Base-by-base conservation (phyloP, 1,139 yeast genomes). In the Lodderomyces parapsilosis region DNA sequence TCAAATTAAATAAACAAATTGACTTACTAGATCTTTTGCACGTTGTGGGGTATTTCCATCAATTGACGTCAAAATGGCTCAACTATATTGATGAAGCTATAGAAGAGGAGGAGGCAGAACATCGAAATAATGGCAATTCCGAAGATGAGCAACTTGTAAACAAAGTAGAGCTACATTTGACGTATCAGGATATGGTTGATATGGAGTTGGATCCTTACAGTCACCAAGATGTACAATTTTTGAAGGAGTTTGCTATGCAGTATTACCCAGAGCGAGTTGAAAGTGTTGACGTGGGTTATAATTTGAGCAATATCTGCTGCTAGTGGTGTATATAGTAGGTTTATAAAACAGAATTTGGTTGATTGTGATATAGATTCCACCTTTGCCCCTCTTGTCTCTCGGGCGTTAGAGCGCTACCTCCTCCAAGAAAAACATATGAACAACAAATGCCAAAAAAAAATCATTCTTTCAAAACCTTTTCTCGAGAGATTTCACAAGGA, bases 171-270 rank as follows among this genome's bases (percentile, higher is more conserved):
- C 59, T 76, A 31, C 79, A 74, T 49, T 66, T 76, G 32, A 74
- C 75, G 2, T 70, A 70, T 49, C 75, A 77, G 51, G 93, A 86
- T 57, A 58, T 86, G 43, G 63, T 72, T 14, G 87, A 83, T 43
- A 78, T 86, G 84, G 94, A 89, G 28, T 66, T 86, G 43, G 93
- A 86, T 58, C 90, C 93, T 1, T 79, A 83, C 54, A 75, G 83
- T 15, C 50, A 60, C 8, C 71, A 72, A 24, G 94, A 86, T 58
- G 59, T 76, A 33, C 71, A 69, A 25, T 85, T 86, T 58, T 67
- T 84, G 14, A 60, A 68, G 41, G 73, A 74, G 27, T 70, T 86
- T 49, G 75, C 80, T 2, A 57, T 68, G 36, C 54, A 66, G n/a
- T 83, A 85, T 78, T 83, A 83, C 80, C 49, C 55, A 2, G 49